Evolutionary conservation across 177 flowering plant genomes (phyloP).

Genomic region (Telopea speciosissima): DNA sequence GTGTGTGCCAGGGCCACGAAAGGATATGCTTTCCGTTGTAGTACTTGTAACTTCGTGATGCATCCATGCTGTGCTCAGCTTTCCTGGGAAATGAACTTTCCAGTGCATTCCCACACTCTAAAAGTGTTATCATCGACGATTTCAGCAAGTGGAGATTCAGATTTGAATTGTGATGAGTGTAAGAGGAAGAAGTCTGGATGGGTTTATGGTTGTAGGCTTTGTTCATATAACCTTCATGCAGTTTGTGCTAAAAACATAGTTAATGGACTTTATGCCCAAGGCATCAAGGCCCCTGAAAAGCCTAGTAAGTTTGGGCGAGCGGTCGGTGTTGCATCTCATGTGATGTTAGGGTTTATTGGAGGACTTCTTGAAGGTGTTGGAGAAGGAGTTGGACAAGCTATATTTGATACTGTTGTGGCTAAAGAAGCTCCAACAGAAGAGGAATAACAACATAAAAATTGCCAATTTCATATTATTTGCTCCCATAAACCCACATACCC

Average conservation of each 20-base stretch:
- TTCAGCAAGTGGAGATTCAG: constrained; percentile 10
- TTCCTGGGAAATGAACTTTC: constrained; percentile 28
- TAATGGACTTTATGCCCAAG: constrained; percentile 55
- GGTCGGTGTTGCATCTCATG: constrained; percentile 54
- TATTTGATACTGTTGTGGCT: constrained; percentile 32
- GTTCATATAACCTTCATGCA: constrained; percentile 69
- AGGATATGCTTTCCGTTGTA: constrained; percentile 60
- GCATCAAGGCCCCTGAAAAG: constrained; percentile 30
- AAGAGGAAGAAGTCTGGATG: constrained; percentile 46
- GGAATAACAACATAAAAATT: background rate
- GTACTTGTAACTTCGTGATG: constrained; percentile 59
- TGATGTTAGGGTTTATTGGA: constrained; percentile 51
- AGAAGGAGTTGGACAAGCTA: constrained; percentile 61
- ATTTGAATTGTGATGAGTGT: constrained; percentile 44
- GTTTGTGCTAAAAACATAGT: constrained; percentile 70
- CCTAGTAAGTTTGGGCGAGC: constrained; percentile 50
- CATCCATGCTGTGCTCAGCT: constrained; percentile 80
- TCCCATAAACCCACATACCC: no score
- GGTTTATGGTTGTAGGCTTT: constrained; percentile 47
- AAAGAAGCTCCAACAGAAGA: background rate
- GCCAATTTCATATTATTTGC: no score
- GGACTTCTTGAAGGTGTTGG: constrained; percentile 70
- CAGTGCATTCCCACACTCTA: constrained; percentile 49
- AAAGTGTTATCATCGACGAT: constrained; percentile 28
- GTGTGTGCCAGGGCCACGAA: constrained; percentile 49